Evolutionary conservation across 306 rosid species (phyloP), one percentile per base, ranked within the genome.

Genomic region (Sophora flavescens): DNA sequence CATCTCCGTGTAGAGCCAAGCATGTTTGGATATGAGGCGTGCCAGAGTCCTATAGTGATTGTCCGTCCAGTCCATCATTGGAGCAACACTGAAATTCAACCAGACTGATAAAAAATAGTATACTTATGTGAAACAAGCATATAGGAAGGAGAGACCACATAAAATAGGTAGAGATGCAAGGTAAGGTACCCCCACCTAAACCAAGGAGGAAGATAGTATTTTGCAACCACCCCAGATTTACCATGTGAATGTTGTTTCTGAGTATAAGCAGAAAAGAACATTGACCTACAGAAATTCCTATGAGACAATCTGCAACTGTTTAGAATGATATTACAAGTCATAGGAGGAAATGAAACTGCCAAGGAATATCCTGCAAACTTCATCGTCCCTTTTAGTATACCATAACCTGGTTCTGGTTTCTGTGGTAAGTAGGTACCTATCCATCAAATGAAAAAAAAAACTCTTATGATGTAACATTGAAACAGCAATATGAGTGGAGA

Each of bases 11-110:
- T 86, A 95, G 36, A 95, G 91, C 98, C 98, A 95, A 39, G 97
- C 97, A 4, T 92, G 97, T 69, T 90, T 95, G 0, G 98, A 89
- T 54, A 92, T 83, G 61, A 92, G 78, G 63, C 97, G 90, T 3
- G 97, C 97, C 68, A 95, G 88, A 58, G 97, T 92, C 85, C 98
- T 89, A 50, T 90, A 92, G 86, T 95, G 96, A 82, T 86, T 64
- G 77, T 95, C 98, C 14, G 97, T 95, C 92, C 97, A 95, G 15
- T 95, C 96, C 98, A 95, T 95, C 97, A 95, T 95, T 18, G 97
- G 98, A 72, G 98, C 98, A 65, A 95, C 90, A 79, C 98, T 95
- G 86, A 42, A 74, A 74, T 57, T 54, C 66, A 72, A 75, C 30
- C 50, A 79, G 22, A 11, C 53, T 54, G 39, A 28, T 10, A 75